phyloP scores from a whole-genome alignment of 768 basidiomycete species.

The Termitomyces sp. region DNA sequence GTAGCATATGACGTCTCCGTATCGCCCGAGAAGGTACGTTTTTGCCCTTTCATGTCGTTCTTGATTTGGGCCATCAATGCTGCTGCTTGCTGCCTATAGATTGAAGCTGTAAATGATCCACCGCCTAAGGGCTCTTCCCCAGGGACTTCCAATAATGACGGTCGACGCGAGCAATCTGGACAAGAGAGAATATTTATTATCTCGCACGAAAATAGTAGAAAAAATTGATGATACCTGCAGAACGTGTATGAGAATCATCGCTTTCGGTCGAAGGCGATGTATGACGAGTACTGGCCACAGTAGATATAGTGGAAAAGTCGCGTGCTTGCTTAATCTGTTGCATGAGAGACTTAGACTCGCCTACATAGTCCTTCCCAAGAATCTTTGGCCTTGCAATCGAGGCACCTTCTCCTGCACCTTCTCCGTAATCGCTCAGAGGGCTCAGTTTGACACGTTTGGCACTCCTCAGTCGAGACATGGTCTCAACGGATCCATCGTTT shows the following conservation, averaged over 20 bases:
- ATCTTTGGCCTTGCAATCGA: constrained; percentile 43
- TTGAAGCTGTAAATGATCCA: constrained; percentile 51
- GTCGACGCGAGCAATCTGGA: constrained; percentile 18
- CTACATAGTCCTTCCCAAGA: constrained; percentile 63
- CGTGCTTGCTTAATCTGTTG: constrained; percentile 72
- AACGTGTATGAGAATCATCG: constrained; percentile 7
- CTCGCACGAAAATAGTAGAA: background rate
- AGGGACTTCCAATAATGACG: constrained; percentile 29
- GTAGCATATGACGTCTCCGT: constrained; percentile 46
- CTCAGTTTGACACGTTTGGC: constrained; percentile 79
- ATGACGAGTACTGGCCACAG: constrained; percentile 39
- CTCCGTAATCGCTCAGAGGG: constrained; percentile 53
- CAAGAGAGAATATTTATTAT: constrained; percentile 3
- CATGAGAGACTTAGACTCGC: constrained; percentile 75
- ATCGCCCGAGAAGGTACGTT: constrained; percentile 66
- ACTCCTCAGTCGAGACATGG: constrained; percentile 57
- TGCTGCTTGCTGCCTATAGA: constrained; percentile 72
- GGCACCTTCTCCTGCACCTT: constrained; percentile 40
- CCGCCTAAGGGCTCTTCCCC: constrained; percentile 23
- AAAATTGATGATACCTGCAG: constrained; percentile 16
- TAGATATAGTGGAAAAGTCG: constrained; percentile 73
- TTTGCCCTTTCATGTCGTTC: constrained; percentile 67
- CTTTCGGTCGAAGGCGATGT: constrained; percentile 12
- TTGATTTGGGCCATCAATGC: constrained; percentile 84
- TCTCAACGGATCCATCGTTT: constrained; percentile 30